Percentiles rank a stretch among this genome's conserved stretches.
These are phyloP conservation scores for Eimeria acervulina DNA, from an alignment of 169 alveolate genomes.

Conservation along the genomic window DNA sequence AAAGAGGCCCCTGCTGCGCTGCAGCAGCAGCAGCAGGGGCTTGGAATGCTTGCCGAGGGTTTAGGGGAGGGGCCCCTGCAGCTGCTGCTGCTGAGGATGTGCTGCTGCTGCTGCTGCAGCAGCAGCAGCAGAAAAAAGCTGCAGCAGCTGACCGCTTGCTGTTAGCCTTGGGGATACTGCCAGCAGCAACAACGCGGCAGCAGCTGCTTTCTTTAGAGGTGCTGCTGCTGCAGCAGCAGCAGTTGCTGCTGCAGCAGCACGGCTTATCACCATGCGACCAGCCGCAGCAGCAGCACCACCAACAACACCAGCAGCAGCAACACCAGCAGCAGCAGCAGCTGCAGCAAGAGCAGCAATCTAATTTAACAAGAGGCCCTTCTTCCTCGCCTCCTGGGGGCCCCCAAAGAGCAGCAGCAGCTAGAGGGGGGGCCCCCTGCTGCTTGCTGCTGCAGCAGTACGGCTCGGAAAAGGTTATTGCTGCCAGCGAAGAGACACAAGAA, in stretches of 20 bases:
- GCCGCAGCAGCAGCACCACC: neutral
- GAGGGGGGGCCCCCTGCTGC: neutral
- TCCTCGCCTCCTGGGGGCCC: neutral
- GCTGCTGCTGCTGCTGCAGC: slow-evolving; percentile 59
- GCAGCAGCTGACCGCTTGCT: slow-evolving; percentile 15
- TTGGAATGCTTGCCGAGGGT: slow-evolving; percentile 25
- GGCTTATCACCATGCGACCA: neutral
- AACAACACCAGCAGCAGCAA: neutral
- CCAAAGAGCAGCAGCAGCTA: slow-evolving; percentile 38
- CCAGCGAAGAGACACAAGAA: neutral
- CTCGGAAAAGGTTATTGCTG: neutral
- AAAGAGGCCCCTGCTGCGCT: slow-evolving; percentile 68
- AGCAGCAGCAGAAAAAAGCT: slow-evolving; percentile 12
- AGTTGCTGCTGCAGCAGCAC: slow-evolving; percentile 56
- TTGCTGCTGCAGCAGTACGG: neutral
- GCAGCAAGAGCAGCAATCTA: neutral
- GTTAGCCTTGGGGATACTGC: neutral
- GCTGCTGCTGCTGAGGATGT: neutral
- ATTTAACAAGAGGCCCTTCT: neutral
- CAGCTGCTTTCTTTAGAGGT: neutral
- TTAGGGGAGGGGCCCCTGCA: slow-evolving; percentile 7
- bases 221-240: slow-evolving; percentile 42
- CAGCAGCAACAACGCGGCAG: neutral
- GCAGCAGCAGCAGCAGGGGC: slow-evolving; percentile 69
- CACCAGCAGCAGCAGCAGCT: neutral